Evolutionary conservation across 345 rosid species (phyloP).

Genomic region (Geranium rotundifolium): DNA sequence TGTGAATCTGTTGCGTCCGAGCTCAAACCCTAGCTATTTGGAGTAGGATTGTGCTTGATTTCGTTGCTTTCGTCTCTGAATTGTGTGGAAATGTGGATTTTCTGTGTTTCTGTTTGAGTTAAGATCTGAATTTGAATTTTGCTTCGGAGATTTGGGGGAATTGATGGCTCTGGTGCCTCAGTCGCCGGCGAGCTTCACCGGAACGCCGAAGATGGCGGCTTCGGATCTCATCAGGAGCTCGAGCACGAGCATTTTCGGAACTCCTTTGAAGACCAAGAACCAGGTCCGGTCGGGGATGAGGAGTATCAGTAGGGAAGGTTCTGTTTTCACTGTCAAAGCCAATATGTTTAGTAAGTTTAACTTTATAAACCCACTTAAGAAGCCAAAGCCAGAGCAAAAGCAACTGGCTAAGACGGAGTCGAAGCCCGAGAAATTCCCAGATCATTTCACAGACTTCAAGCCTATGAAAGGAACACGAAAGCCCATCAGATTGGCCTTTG

Average conservation of each 20-base stretch:
- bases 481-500: conserved; percentile 78
- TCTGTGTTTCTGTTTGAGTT: conserved; percentile 3
- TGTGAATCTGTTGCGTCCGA: background rate
- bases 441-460: conserved; percentile 69
- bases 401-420: too few species aligned
- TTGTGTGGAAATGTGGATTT: conserved; percentile 1
- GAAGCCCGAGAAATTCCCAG: conserved; percentile 44
- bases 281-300: conserved; percentile 23
- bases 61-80: background rate
- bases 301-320: conserved; percentile 22
- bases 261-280: conserved; percentile 48
- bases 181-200: conserved; percentile 17
- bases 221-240: conserved; percentile 82
- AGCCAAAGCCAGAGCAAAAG: too few species aligned
- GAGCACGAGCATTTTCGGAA: conserved; percentile 33
- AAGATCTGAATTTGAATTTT: conserved; percentile 1
- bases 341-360: conserved; percentile 47
- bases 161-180: conserved; percentile 56
- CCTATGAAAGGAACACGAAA: conserved; percentile 52
- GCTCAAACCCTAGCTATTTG: background rate
- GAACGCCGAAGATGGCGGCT: conserved; percentile 19
- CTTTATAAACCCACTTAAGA: too few species aligned
- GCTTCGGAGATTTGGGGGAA: background rate
- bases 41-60: background rate
- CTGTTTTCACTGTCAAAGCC: conserved; percentile 36